Base-by-base conservation (phyloP, 805 yeast species). In the Candida sakaeoensis region DNA sequence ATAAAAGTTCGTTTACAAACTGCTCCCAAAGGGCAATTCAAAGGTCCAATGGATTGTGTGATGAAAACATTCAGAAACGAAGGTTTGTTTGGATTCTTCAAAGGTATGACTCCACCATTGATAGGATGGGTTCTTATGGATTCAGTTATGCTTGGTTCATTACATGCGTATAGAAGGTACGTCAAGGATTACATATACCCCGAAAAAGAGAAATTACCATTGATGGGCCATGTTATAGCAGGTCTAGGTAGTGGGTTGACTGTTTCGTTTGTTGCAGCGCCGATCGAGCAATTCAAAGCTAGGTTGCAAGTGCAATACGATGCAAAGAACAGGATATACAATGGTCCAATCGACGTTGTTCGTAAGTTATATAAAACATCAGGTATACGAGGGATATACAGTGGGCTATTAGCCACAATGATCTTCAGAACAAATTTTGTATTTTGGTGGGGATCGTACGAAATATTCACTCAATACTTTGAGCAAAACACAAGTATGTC, bases 71-170 rank as follows among this genome's bases (percentile, higher is more conserved):
- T 84, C 18, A 68, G 65, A 45, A 76, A 80, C 19, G 96, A 89
- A 57, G 96, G 96, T 3, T 46, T 82, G 4, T 61, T 72, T 25
- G 97, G 95, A 1, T 76, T 89, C 40, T 89, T 87, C 57, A 79
- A 88, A 50, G 97, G 97, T 0, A 87, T 89, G 48, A 86, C 95
- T 0, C 96, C 97, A 4, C 96, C 96, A 1, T 69, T 89, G 48
- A 78, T 86, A 15, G 97, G 96, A 0, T 89, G 96, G 96, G 87
- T 89, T 50, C 61, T 85, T 46, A 89, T 89, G 96, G 97, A 89
- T 56, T 80, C 90, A 3, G 87, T 87, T 36, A 85, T 89, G 87
- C 68, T 89, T 46, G 96, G 96, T 1, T 82, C 93, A 5, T 65
- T 88, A 40, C 93, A 86, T 51, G 76, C 83, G 43, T 89, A 89